A percentile compares a stretch with the other conserved stretches of the same genome.
Evolutionary conservation across 495 filamentous ascomycete genomes (phyloP).

Genomic region (Rostrohypoxylon terebratum): DNA sequence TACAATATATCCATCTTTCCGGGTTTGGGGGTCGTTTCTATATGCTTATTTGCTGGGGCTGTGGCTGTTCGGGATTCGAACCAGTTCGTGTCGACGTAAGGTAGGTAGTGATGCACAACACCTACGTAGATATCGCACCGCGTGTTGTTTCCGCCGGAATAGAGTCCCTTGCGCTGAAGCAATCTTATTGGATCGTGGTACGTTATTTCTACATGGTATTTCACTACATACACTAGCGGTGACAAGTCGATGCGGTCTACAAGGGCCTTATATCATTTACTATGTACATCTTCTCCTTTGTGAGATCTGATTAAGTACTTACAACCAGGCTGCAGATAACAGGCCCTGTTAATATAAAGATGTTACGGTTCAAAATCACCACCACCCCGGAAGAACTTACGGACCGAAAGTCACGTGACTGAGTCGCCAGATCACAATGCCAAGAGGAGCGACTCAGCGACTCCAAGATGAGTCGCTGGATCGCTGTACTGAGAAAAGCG

Average conservation of each 20-base stretch:
- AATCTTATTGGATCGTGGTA: conserved; percentile 1
- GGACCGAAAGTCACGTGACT: no score
- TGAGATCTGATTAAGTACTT: not conserved
- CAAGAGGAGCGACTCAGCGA: no score
- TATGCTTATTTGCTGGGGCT: conserved; percentile 2
- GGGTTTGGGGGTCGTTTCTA: not conserved
- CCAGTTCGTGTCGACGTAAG: not conserved
- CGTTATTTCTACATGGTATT: not conserved
- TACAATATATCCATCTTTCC: not conserved
- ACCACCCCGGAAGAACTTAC: no score
- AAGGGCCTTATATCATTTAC: conserved; percentile 7
- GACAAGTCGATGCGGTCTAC: not conserved
- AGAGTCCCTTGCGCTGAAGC: not conserved
- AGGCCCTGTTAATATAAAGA: not conserved
- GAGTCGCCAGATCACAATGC: no score
- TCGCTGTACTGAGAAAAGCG: no score
- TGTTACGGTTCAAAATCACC: no score
- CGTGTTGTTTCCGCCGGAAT: not conserved
- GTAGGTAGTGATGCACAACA: conserved; percentile 24
- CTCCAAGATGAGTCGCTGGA: no score
- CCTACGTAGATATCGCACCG: not conserved
- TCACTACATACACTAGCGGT: not conserved
- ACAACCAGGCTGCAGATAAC: not conserved
- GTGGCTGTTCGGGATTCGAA: not conserved
- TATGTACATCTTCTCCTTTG: no score